Conservation (phyloP, 2,329 filamentous ascomycete genomes). For the Claviceps capensis region DNA sequence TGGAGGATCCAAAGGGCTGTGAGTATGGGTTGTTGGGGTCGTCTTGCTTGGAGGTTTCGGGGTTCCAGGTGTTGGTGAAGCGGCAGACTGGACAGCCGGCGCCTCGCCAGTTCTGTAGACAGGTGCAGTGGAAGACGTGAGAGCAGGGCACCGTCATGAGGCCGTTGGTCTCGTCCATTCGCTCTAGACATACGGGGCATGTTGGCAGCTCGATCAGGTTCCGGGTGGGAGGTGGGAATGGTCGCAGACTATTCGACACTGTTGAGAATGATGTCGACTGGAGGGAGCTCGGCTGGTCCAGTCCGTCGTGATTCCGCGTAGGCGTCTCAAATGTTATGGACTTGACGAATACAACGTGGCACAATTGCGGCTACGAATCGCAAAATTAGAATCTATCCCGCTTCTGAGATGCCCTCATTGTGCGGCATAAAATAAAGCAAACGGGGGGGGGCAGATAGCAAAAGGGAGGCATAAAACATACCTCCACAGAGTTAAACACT, state of each 20-base stretch:
- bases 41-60: constrained; percentile 17
- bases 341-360: constrained; percentile 88
- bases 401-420: too few species aligned
- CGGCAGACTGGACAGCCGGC: constrained; percentile 89
- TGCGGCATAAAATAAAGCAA: neutral
- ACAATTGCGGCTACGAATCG: constrained; percentile 63
- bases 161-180: constrained; percentile 96
- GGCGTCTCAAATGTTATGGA: constrained; percentile 73
- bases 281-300: constrained; percentile 46
- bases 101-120: constrained; percentile 90
- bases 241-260: constrained; percentile 35
- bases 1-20: constrained; percentile 43
- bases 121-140: constrained; percentile 94
- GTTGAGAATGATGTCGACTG: constrained; percentile 22
- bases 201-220: constrained; percentile 84
- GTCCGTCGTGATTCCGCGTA: constrained; percentile 24
- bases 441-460: too few species aligned
- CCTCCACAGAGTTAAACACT: constrained; percentile 84
- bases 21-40: constrained; percentile 36
- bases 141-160: constrained; percentile 93
- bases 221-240: constrained; percentile 57
- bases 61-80: constrained; percentile 48
- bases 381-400: neutral
- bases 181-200: constrained; percentile 89
- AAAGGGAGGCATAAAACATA: constrained; percentile 18